Base-by-base conservation (phyloP, 164 flowering plant species). In the Tetrastigma voinierianum region DNA sequence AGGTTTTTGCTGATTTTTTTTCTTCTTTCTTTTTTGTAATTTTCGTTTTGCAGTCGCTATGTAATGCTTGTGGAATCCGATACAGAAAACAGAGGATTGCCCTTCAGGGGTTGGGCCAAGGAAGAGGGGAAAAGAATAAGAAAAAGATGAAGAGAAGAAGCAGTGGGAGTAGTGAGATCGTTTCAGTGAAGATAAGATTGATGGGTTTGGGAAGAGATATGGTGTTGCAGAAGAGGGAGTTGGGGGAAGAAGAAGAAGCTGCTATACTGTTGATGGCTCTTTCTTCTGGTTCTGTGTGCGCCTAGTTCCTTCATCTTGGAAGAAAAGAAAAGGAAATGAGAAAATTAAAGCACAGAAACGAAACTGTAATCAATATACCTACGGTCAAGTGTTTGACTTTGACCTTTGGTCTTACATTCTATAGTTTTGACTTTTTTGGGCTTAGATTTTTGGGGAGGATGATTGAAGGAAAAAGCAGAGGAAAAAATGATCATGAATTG, bases 61-160 rank as follows among this genome's bases (percentile, higher is more conserved):
- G 96, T 62, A 92, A 91, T 72, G 97, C 96, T 3, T 91, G 97
- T 64, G 97, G 97, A 74, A 91, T 89, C 71, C 85, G 84, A 62
- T 76, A 81, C 80, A 86, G 87, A 54, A 92, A 92, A 75, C 83
- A 70, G 80, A 84, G 83, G 67, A 82, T 85, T 72, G 84, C 79
- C 11, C 51, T 78, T 10, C 57, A 86, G 62, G 83, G 87, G 2
- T 9, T 78, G 13, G 78, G 72, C 46, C 73, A 58, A 32, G 75
- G 63, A 52, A 24, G 64, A 32, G 54, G 9, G 2, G 65, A 74
- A 23, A 77, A 75, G 60, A 61, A 19, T 20, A 83, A 73, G 62
- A 72, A 55, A 16, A 75, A 69, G 73, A 70, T 17, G 47, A 58
- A 24, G 20, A 67, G 11, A 2, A 75, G 20, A 2, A 75, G 20